phyloP scores from a whole-genome alignment of 2,329 filamentous ascomycete species.

The Thelonectria blattea region DNA sequence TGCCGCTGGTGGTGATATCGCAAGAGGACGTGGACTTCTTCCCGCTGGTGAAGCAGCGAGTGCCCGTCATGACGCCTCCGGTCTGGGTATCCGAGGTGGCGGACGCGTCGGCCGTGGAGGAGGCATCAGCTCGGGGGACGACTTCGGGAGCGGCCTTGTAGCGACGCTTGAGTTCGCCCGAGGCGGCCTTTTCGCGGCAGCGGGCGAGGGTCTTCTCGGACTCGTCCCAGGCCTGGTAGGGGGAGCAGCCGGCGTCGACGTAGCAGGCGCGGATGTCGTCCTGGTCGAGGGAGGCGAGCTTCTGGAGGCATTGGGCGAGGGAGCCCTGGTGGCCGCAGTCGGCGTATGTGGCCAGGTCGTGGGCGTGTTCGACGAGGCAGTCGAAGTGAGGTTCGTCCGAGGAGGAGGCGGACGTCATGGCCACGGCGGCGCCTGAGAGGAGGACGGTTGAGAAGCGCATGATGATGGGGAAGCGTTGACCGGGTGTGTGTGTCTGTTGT shows the following conservation, averaged over 20 bases:
- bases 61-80: slow-evolving; percentile 28
- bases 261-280: slow-evolving; percentile 48
- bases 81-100: slow-evolving; percentile 20
- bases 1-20: slow-evolving; percentile 46
- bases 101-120: slow-evolving; percentile 17
- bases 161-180: slow-evolving; percentile 41
- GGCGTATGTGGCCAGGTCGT: slow-evolving; percentile 48
- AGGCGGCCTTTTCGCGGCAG: slow-evolving; percentile 40
- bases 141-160: slow-evolving; percentile 32
- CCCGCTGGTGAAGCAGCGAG: slow-evolving; percentile 47
- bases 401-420: slow-evolving; percentile 32
- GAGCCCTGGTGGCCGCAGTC: slow-evolving; percentile 52
- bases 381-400: slow-evolving; percentile 35
- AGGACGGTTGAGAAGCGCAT: slow-evolving; percentile 42
- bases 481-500: slow-evolving; percentile 4
- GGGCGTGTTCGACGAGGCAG: slow-evolving; percentile 49
- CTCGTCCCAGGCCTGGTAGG: slow-evolving; percentile 39
- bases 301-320: slow-evolving; percentile 51
- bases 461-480: slow-evolving; percentile 18
- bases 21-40: slow-evolving; percentile 47
- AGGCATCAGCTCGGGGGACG: slow-evolving; percentile 25
- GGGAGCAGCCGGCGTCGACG: slow-evolving; percentile 44
- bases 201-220: slow-evolving; percentile 39
- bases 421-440: slow-evolving; percentile 45
- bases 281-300: slow-evolving; percentile 40